Base-by-base conservation (phyloP, 2,329 filamentous ascomycete genomes). In the Gnomoniopsis sp. region DNA sequence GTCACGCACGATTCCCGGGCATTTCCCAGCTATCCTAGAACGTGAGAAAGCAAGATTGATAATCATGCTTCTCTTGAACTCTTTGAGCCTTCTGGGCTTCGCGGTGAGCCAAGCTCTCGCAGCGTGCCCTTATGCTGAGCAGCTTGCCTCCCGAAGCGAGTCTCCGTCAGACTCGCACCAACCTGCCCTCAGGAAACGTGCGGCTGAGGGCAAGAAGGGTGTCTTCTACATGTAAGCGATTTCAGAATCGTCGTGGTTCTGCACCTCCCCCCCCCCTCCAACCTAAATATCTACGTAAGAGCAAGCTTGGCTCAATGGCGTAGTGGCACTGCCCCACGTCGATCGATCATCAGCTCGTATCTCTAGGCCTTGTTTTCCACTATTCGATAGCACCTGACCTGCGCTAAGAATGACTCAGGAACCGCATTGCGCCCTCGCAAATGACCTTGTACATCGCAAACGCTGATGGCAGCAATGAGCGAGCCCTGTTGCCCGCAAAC, bases 401-500 rank as follows among this genome's bases (percentile, higher is more conserved):
- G n/a, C n/a, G 30, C 43, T 54, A 33, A 54, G n/a, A 8, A 23
- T 11, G 53, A 12, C 57, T 47, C 15, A 63, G 65, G 63, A 67
- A 66, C 56, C 62, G 65, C 17, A 67, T 66, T 41, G 63, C 36
- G 3, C 65, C 65, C 15, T 61, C 55, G 2, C 50, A 30, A 2
- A 59, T 65, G 14, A 58, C 62, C 21, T 61, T 65, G 15, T 67
- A 65, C 49, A 58, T 77, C 6, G 70, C 75, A 43, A 69, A 76
- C 54, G 65, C 69, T 1, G 72, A 78, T 56, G 75, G 75, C 21
- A 74, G 64, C 53, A 69, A 75, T 55, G 73, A 72, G 53, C 68
- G 65, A 4, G 60, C 67, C 19, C 63, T 77, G 6, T 59, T 77
- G 41, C 59, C 64, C 7, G 57, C 71, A 21, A 65, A 63, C 33